These are phyloP conservation scores for Omphalotus olearius DNA, from an alignment of 1,284 basidiomycete genomes.

Conservation along the genomic window DNA sequence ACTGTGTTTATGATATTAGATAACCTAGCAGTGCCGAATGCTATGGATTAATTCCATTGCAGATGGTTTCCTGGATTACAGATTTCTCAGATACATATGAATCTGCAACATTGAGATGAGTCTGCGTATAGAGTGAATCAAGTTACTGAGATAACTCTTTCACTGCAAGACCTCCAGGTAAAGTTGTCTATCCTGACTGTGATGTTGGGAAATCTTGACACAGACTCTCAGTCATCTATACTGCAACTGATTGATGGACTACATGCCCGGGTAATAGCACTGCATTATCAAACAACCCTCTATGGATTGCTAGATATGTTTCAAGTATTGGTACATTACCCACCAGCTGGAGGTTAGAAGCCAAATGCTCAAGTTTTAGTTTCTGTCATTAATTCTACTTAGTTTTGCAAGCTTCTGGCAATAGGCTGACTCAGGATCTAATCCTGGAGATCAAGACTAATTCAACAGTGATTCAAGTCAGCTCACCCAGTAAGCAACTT, in stretches of 20 bases:
- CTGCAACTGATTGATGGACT: constrained; percentile 64
- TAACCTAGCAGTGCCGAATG: constrained; percentile 46
- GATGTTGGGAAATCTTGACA: background rate
- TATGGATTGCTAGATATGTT: constrained; percentile 57
- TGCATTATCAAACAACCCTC: constrained; percentile 46
- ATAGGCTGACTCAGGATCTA: constrained; percentile 46
- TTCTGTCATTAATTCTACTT: background rate
- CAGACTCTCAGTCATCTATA: constrained; percentile 47
- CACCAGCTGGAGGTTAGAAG: constrained; percentile 47
- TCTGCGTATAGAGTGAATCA: constrained; percentile 10
- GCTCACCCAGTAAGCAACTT: constrained; percentile 12
- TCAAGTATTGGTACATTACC: constrained; percentile 48
- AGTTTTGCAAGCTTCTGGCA: constrained; percentile 63
- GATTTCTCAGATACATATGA: constrained; percentile 63
- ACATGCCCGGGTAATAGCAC: constrained; percentile 58
- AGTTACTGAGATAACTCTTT: background rate
- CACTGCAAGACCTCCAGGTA: constrained; percentile 31
- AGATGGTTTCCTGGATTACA: constrained; percentile 60
- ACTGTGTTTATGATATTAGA: constrained; percentile 26
- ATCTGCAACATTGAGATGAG: constrained; percentile 42
- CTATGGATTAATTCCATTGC: constrained; percentile 48
- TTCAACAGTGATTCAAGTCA: constrained; percentile 43
- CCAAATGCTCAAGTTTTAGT: constrained; percentile 9
- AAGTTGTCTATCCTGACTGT: background rate
- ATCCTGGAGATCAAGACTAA: constrained; percentile 52